Conservation (phyloP, 148 eudicot species). For the Limonium bicolor region DNA sequence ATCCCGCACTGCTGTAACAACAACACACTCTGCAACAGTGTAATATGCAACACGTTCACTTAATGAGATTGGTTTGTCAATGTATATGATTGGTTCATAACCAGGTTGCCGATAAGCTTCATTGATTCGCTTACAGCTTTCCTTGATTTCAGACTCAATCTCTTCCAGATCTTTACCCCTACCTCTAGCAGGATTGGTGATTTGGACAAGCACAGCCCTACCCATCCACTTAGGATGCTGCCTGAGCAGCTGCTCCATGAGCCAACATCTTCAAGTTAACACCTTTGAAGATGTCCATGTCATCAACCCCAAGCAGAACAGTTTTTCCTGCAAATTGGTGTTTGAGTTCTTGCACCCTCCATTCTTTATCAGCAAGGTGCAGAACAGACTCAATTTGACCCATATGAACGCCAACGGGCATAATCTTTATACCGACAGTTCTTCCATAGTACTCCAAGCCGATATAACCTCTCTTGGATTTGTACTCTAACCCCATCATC, state of each 20-base stretch:
- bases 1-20: slow-evolving; percentile 48
- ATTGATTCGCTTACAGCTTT: slow-evolving; percentile 26
- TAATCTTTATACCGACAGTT: slow-evolving; percentile 39
- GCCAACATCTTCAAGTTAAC: slow-evolving; percentile 44
- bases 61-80: slow-evolving; percentile 29
- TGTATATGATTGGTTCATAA: slow-evolving; percentile 32
- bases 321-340: slow-evolving; percentile 30
- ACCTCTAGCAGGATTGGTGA: slow-evolving; percentile 41
- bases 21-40: slow-evolving; percentile 38
- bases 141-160: slow-evolving; percentile 26
- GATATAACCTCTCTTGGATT: slow-evolving; percentile 50
- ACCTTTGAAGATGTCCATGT: slow-evolving; percentile 54
- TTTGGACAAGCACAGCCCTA: slow-evolving; percentile 38
- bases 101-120: slow-evolving; percentile 18
- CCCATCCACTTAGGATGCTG: slow-evolving; percentile 33
- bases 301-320: slow-evolving; percentile 48
- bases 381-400: slow-evolving; percentile 39
- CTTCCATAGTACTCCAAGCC: slow-evolving; percentile 47
- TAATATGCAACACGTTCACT: slow-evolving; percentile 38
- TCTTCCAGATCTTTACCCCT: slow-evolving; percentile 42
- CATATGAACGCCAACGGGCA: slow-evolving; percentile 53
- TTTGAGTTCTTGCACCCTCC: slow-evolving; percentile 25
- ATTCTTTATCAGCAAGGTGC: slow-evolving; percentile 23
- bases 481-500: slow-evolving; percentile 48
- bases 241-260: slow-evolving; percentile 31